Conservation (phyloP, 2,329 filamentous ascomycete species). For the Ciborinia camelliae region DNA sequence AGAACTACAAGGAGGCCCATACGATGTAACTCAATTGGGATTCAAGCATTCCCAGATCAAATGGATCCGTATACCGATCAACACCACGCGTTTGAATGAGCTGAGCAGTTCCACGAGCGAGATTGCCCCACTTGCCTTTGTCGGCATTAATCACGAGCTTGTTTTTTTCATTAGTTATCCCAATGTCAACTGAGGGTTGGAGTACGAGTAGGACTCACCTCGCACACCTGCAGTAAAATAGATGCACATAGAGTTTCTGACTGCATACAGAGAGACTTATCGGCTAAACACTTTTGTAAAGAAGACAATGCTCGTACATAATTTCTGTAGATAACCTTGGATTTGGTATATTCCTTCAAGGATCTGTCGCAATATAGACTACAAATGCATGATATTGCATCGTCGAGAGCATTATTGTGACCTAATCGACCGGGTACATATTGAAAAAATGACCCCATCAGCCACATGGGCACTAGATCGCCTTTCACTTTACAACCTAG, state of each 20-base stretch:
- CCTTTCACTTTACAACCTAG: constrained; percentile 20
- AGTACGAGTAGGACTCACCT: constrained; percentile 18
- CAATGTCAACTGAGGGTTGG: background rate
- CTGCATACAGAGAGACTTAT: constrained; percentile 6
- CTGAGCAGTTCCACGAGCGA: constrained; percentile 20
- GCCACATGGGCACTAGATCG: constrained; percentile 17
- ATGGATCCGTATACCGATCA: constrained; percentile 19
- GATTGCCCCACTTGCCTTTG: constrained; percentile 22
- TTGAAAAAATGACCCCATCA: constrained; percentile 21
- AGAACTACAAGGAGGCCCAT: background rate
- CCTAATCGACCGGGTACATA: constrained; percentile 22
- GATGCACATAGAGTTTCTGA: constrained; percentile 26
- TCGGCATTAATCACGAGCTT: constrained; percentile 24
- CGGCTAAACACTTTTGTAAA: constrained; percentile 13
- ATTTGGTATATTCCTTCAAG: constrained; percentile 7
- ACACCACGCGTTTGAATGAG: constrained; percentile 21
- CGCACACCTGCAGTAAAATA: constrained; percentile 24
- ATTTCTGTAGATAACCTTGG: constrained; percentile 14
- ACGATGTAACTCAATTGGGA: constrained; percentile 25
- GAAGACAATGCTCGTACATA: constrained; percentile 23
- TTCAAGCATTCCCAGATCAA: constrained; percentile 25
- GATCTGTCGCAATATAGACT: constrained; percentile 18
- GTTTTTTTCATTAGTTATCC: background rate
- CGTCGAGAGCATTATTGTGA: constrained; percentile 23
- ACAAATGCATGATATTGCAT: constrained; percentile 23